Conservation (phyloP, 2,329 filamentous ascomycete genomes). For the Drechslerella dactyloides region DNA sequence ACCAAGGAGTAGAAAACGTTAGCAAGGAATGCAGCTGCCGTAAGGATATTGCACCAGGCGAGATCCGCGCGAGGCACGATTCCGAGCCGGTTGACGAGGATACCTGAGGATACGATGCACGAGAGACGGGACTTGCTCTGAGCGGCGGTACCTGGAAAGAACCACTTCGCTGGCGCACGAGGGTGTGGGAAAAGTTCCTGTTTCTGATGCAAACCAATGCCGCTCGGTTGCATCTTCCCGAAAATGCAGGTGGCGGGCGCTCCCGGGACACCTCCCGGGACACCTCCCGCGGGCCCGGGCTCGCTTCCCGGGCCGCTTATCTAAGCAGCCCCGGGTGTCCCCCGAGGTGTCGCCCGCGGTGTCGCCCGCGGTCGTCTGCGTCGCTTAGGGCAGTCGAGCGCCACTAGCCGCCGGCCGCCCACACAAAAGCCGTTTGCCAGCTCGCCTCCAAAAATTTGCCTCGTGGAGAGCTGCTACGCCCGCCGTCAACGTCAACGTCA, state of each 20-base stretch:
- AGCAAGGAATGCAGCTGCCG: neutral
- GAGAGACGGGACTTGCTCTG: neutral
- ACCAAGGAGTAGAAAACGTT: neutral
- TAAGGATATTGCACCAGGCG: neutral
- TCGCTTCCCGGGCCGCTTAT: neutral
- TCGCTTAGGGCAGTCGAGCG: conserved; percentile 3
- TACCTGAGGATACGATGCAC: neutral
- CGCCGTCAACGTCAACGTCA: neutral
- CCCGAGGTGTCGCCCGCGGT: neutral
- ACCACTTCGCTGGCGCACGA: conserved; percentile 1
- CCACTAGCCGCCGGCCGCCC: neutral
- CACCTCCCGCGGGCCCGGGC: neutral
- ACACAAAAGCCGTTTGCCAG: conserved; percentile 2
- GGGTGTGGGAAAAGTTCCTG: neutral
- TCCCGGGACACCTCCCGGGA: neutral
- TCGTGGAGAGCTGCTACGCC: too few relatives aligned
- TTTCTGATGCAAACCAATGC: too few relatives aligned
- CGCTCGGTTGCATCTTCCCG: neutral
- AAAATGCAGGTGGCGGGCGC: conserved; percentile 8
- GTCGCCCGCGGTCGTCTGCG: neutral
- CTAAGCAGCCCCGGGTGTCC: neutral
- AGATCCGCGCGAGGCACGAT: neutral
- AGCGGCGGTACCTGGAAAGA: neutral
- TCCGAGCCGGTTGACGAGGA: neutral
- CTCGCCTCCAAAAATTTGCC: neutral